Conservation (phyloP, 768 basidiomycete genomes). For the Phlebiopsis flavidoalba region DNA sequence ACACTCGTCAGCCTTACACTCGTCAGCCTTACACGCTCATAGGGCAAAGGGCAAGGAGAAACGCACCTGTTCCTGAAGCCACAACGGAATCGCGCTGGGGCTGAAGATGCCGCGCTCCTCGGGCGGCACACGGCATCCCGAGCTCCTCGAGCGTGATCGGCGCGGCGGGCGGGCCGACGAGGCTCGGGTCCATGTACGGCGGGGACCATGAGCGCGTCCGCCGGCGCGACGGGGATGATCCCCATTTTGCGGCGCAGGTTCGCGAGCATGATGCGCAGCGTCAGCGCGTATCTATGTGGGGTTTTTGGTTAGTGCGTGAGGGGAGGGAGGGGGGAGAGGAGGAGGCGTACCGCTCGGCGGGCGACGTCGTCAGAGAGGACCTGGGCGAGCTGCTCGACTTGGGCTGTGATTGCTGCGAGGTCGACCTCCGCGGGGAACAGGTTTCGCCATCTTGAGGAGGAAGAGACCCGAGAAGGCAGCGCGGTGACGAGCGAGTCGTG, state of each 20-base stretch:
- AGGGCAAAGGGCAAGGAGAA: not conserved
- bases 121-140: constrained; percentile 68
- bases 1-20: not conserved
- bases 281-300: constrained; percentile 76
- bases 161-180: constrained; percentile 13
- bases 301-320: not conserved
- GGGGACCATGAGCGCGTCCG: constrained; percentile 45
- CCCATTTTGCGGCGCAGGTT: constrained; percentile 88
- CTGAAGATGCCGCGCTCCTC: constrained; percentile 57
- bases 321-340: too few species aligned
- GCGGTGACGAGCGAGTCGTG: constrained; percentile 91
- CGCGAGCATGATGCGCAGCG: constrained; percentile 89
- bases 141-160: constrained; percentile 81
- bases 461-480: constrained; percentile 89
- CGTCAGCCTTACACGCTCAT: too few species aligned
- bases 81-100: constrained; percentile 78
- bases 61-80: constrained; percentile 87
- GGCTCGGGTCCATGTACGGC: constrained; percentile 50
- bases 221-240: constrained; percentile 28
- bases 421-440: constrained; percentile 86
- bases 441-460: constrained; percentile 90
- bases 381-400: constrained; percentile 89
- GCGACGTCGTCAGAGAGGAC: constrained; percentile 87
- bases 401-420: constrained; percentile 64
- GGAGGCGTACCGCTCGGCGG: constrained; percentile 65